Conservation (phyloP, 345 rosid genomes). For the Cochlearia excelsa region DNA sequence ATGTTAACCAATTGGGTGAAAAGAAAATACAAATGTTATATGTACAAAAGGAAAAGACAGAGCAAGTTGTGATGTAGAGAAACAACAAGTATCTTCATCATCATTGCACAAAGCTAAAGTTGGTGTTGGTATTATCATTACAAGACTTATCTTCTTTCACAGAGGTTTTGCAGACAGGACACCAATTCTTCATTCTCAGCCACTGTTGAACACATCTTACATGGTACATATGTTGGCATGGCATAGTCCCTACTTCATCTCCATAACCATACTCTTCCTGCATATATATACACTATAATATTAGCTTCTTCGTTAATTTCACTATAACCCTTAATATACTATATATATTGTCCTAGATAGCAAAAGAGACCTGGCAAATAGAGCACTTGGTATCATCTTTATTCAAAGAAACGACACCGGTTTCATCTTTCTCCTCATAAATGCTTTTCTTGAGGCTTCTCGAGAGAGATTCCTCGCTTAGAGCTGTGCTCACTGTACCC, state of each 20-base stretch:
- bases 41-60: slow-evolving; percentile 27
- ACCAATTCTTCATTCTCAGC: slow-evolving; percentile 92
- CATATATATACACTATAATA: background rate
- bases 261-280: slow-evolving; percentile 88
- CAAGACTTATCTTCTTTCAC: slow-evolving; percentile 33
- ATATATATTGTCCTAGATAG: slow-evolving; percentile 2
- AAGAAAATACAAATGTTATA: slow-evolving; percentile 9
- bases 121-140: background rate
- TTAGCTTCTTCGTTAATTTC: slow-evolving; percentile 16
- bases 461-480: slow-evolving; percentile 74
- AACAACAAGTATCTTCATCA: slow-evolving; percentile 29
- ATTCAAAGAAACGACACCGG: slow-evolving; percentile 11
- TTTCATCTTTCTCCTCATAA: slow-evolving; percentile 42
- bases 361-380: slow-evolving; percentile 72
- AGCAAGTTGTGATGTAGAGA: slow-evolving; percentile 26
- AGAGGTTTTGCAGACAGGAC: slow-evolving; percentile 85
- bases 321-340: background rate
- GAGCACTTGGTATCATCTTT: slow-evolving; percentile 69
- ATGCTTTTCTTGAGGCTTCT: slow-evolving; percentile 60
- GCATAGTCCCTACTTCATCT: slow-evolving; percentile 74
- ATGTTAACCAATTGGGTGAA: slow-evolving; percentile 8
- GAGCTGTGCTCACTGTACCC: slow-evolving; percentile 94
- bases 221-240: slow-evolving; percentile 78
- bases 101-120: background rate
- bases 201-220: slow-evolving; percentile 67